Evolutionary conservation across 495 filamentous ascomycete genomes (phyloP).

Genomic region (Penicillium macrosclerotiorum): DNA sequence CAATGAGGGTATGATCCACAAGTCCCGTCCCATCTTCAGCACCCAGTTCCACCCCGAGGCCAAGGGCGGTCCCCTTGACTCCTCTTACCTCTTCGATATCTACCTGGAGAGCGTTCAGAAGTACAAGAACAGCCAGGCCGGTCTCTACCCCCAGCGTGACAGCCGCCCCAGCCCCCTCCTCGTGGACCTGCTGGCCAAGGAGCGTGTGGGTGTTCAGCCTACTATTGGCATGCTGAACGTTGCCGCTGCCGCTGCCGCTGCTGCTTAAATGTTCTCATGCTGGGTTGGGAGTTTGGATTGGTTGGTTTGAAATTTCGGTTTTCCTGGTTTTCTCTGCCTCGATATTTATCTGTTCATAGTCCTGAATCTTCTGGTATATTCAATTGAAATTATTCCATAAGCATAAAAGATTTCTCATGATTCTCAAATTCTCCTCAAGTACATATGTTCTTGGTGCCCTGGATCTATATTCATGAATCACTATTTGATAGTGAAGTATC

Average conservation of each 20-base stretch:
- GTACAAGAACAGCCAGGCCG: slow-evolving; percentile 78
- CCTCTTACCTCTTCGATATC: slow-evolving; percentile 90
- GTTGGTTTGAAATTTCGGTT: slow-evolving; percentile 5
- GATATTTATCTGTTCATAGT: slow-evolving; percentile 13
- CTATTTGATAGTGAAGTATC: no score
- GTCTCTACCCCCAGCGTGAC: slow-evolving; percentile 64
- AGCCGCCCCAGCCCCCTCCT: slow-evolving; percentile 81
- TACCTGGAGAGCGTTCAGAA: slow-evolving; percentile 85
- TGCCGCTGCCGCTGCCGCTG: slow-evolving; percentile 38
- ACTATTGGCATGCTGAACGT: slow-evolving; percentile 54
- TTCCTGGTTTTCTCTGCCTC: slow-evolving; percentile 5
- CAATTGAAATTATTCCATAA: slow-evolving; percentile 7
- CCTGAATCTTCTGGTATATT: slow-evolving; percentile 16
- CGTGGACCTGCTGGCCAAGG: slow-evolving; percentile 87
- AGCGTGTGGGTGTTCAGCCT: slow-evolving; percentile 87
- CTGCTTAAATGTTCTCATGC: slow-evolving; percentile 23
- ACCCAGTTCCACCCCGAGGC: slow-evolving; percentile 99
- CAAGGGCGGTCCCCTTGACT: slow-evolving; percentile 92
- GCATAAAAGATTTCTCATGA: no score
- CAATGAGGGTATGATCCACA: slow-evolving; percentile 97
- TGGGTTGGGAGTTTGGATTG: slow-evolving; percentile 17
- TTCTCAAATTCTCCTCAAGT: no score
- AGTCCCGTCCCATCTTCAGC: slow-evolving; percentile 92
- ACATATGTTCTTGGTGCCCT: no score
- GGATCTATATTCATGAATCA: no score